These are phyloP conservation scores for Lepidium sativum DNA, from an alignment of 345 rosid species.

Conservation along the genomic window DNA sequence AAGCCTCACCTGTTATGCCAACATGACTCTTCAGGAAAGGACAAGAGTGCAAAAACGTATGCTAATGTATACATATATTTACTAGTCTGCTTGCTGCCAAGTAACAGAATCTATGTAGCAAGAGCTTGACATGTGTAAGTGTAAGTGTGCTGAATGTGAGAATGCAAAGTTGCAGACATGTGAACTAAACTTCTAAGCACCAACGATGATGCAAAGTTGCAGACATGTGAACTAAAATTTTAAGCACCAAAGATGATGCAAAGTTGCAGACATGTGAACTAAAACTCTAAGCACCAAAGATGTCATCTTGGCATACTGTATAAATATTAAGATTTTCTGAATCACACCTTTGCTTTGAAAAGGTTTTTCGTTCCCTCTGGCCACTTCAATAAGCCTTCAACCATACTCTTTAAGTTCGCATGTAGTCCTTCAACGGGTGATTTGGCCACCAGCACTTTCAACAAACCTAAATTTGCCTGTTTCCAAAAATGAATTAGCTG, in stretches of 20 bases:
- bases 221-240: no score
- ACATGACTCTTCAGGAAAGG: slow-evolving; percentile 6
- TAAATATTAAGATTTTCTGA: neutral
- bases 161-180: neutral
- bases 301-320: neutral
- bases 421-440: slow-evolving; percentile 77
- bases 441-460: slow-evolving; percentile 89
- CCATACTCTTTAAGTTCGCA: slow-evolving; percentile 58
- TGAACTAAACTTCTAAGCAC: neutral
- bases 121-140: neutral
- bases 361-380: slow-evolving; percentile 73
- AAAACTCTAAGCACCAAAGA: no score
- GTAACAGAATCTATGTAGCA: slow-evolving; percentile 1
- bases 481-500: slow-evolving; percentile 10
- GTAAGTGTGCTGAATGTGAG: neutral
- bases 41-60: neutral
- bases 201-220: no score
- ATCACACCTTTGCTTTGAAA: slow-evolving; percentile 80
- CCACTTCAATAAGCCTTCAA: slow-evolving; percentile 86
- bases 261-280: no score
- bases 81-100: neutral
- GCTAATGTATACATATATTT: neutral
- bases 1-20: slow-evolving; percentile 59
- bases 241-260: no score
- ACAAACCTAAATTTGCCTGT: slow-evolving; percentile 91